These are phyloP conservation scores for Aspergillus sp. DNA, from an alignment of 2,329 filamentous ascomycete species.

Conservation along the genomic window DNA sequence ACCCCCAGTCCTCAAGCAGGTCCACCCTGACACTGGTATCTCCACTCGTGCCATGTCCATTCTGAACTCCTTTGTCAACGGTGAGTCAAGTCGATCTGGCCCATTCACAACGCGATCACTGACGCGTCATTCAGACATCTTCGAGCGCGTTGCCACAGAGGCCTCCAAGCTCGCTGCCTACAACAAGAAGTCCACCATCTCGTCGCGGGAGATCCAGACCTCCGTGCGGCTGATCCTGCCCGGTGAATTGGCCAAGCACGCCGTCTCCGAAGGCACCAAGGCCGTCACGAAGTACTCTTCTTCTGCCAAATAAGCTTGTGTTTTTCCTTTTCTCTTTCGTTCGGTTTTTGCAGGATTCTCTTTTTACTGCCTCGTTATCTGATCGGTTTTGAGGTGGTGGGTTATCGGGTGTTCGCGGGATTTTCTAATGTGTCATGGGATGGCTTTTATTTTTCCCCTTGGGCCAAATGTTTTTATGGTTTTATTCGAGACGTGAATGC, in stretches of 20 bases:
- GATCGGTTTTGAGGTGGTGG: slow-evolving; percentile 43
- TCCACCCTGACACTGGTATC: slow-evolving; percentile 99
- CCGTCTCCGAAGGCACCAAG: slow-evolving; percentile 99
- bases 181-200: slow-evolving; percentile 99
- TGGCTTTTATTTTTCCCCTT: slow-evolving; percentile 41
- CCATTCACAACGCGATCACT: background rate
- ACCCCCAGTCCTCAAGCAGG: slow-evolving; percentile 90
- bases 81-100: slow-evolving; percentile 50
- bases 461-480: slow-evolving; percentile 41
- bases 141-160: slow-evolving; percentile 98
- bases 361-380: slow-evolving; percentile 42
- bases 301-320: slow-evolving; percentile 84
- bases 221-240: slow-evolving; percentile 97
- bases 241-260: slow-evolving; percentile 98
- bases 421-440: slow-evolving; percentile 50
- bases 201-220: slow-evolving; percentile 98
- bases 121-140: slow-evolving; percentile 69
- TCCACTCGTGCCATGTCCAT: slow-evolving; percentile 99
- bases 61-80: slow-evolving; percentile 99
- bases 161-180: slow-evolving; percentile 98
- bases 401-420: slow-evolving; percentile 45
- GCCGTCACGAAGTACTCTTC: slow-evolving; percentile 99
- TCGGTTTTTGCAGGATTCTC: slow-evolving; percentile 54
- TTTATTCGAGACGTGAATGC: slow-evolving; percentile 42
- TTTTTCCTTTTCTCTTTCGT: slow-evolving; percentile 57